These are phyloP conservation scores for Benincasa hispida DNA, from an alignment of 306 rosid genomes.

Conservation along the genomic window DNA sequence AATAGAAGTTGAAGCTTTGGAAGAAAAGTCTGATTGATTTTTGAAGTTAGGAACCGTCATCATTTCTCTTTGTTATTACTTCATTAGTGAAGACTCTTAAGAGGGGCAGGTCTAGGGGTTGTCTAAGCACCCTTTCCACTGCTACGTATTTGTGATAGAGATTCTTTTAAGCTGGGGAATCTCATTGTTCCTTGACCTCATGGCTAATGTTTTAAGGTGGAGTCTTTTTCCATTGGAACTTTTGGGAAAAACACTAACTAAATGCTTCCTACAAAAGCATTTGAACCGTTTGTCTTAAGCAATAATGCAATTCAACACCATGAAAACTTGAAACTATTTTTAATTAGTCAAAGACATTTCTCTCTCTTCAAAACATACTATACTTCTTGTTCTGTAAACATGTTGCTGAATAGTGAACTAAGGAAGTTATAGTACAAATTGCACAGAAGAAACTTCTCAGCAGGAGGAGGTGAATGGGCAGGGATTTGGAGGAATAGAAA, in stretches of 20 bases:
- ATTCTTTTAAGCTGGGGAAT: not conserved
- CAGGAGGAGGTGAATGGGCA: not conserved
- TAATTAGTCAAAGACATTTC: not conserved
- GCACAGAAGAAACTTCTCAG: not conserved
- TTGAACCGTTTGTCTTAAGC: no score
- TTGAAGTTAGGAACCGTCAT: not conserved
- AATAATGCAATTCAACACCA: no score
- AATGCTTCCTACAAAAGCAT: not conserved
- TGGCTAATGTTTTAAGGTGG: not conserved
- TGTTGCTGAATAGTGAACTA: not conserved
- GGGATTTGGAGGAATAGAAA: constrained; percentile 19
- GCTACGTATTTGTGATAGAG: not conserved
- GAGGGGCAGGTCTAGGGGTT: no score
- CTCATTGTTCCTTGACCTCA: not conserved
- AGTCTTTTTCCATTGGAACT: no score
- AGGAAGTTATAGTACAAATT: not conserved
- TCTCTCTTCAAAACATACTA: not conserved
- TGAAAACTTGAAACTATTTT: no score
- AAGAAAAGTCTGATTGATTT: not conserved
- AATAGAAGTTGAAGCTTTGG: not conserved
- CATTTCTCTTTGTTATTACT: no score
- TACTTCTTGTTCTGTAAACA: not conserved
- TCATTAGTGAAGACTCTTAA: no score
- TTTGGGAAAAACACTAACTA: no score
- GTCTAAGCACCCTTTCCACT: no score